Conservation (phyloP, 768 basidiomycete species). For the Kwoniella dendrophila region DNA sequence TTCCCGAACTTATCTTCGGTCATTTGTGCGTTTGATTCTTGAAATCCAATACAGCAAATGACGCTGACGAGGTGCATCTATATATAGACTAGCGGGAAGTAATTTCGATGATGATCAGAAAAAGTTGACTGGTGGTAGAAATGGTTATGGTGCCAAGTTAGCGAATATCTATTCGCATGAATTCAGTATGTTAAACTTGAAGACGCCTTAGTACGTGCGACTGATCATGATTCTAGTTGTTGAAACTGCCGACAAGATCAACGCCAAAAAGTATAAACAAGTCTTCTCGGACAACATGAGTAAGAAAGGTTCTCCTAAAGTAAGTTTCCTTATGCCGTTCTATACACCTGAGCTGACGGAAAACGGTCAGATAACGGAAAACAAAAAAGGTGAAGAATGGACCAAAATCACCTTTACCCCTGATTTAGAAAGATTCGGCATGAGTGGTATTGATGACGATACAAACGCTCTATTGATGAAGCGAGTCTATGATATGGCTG, state of each 20-base stretch:
- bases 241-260: slow-evolving; percentile 89
- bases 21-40: slow-evolving; percentile 62
- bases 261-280: slow-evolving; percentile 88
- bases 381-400: slow-evolving; percentile 81
- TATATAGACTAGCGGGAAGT: slow-evolving; percentile 70
- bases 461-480: slow-evolving; percentile 83
- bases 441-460: slow-evolving; percentile 84
- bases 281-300: slow-evolving; percentile 93
- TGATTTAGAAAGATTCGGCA: slow-evolving; percentile 87
- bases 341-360: not conserved
- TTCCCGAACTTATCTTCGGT: slow-evolving; percentile 96
- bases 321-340: slow-evolving; percentile 15
- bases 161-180: slow-evolving; percentile 97
- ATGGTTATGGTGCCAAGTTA: slow-evolving; percentile 97
- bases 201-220: not conserved
- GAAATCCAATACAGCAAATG: not conserved
- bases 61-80: slow-evolving; percentile 1
- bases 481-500: slow-evolving; percentile 95
- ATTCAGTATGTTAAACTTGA: slow-evolving; percentile 63
- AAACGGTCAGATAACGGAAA: slow-evolving; percentile 72
- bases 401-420: slow-evolving; percentile 92
- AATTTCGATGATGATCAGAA: slow-evolving; percentile 99
- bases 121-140: slow-evolving; percentile 96
- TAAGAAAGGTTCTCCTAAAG: slow-evolving; percentile 78
- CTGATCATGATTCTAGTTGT: slow-evolving; percentile 58